Percentiles rank a stretch among this genome's conserved stretches.
These are phyloP conservation scores for Colletotrichum brevisporum DNA, from an alignment of 2,329 filamentous ascomycete species.

Conservation along the genomic window DNA sequence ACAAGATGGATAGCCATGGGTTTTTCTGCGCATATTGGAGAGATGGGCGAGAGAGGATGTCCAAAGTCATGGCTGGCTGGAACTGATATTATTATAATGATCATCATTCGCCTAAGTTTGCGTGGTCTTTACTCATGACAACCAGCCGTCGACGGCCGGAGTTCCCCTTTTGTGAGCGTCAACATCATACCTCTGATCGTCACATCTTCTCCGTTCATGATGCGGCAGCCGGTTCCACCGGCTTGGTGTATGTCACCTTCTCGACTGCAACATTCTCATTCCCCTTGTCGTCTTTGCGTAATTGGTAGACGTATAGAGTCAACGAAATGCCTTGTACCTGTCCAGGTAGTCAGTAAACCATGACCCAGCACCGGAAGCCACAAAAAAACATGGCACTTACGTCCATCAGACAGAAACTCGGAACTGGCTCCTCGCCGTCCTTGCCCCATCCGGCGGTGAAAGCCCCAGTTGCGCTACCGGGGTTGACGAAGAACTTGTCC, in stretches of 20 bases:
- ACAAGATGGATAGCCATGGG: conserved; percentile 8
- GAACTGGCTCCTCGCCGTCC: conserved; percentile 80
- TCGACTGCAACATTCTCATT: conserved; percentile 86
- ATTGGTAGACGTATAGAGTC: conserved; percentile 93
- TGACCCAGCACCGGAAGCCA: neutral
- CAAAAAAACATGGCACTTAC: conserved; percentile 70
- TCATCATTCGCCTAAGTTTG: conserved; percentile 34
- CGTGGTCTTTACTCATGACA: conserved; percentile 33
- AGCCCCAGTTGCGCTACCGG: conserved; percentile 76
- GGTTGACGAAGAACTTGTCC: conserved; percentile 82
- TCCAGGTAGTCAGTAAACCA: conserved; percentile 43
- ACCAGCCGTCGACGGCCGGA: conserved; percentile 26
- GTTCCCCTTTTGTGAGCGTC: conserved; percentile 11
- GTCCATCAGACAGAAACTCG: conserved; percentile 98
- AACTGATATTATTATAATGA: conserved; percentile 39
- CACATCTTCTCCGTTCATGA: conserved; percentile 56
- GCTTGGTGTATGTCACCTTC: conserved; percentile 89
- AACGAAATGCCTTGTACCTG: conserved; percentile 97
- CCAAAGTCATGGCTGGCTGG: conserved; percentile 12
- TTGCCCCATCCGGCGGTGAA: conserved; percentile 71
- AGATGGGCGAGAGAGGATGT: conserved; percentile 3
- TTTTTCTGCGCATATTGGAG: conserved; percentile 23
- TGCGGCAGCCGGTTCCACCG: conserved; percentile 69
- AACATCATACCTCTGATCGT: conserved; percentile 5
- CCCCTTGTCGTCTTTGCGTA: conserved; percentile 82